Evolutionary conservation across 805 yeast species (phyloP), one percentile per base, ranked within the genome.

Genomic region (Cyberlindnera suaveolens): DNA sequence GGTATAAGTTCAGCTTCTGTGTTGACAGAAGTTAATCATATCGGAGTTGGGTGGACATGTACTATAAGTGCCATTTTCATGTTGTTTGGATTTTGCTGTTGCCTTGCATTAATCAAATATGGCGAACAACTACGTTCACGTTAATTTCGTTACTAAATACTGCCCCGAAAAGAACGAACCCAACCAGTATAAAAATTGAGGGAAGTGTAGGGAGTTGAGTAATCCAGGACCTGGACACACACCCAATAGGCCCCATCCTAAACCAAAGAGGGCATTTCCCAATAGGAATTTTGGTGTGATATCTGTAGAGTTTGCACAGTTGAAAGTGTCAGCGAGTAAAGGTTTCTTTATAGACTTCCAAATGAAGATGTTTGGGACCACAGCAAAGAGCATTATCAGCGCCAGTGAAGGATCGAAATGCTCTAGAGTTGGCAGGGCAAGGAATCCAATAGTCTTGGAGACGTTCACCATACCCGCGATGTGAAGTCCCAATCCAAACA

Each of bases 21-120:
- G 43, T 59, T 78, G 23, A 59, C 64, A 13, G 71, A 73, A 32
- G 63, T 78, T 13, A 49, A 72, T 5, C 50, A 58, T 20, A 75
- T 78, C 35, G 82, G 82, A 0, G 65, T 77, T 35, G 83, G 82
- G 5, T 75, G 80, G 80, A 63, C 76, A 3, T 66, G 71, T 46
- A 75, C 81, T 0, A 67, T 76, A 15, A 65, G 74, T 20, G 78
- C 77, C 1, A 49, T 64, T 30, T 62, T 70, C 7, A 49, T 74
- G 20, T 60, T 68, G 65, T 5, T 58, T 10, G 79, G 75, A 1
- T 60, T 61, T 33, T 52, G 49, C 0, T 57, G 65, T 37, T 60
- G 62, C 3, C n/a, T 64, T 5, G 42, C 61, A 1, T 52, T 74
- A 36, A 62, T 73, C 20, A 46, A 47, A 8, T 67, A 53, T 51